These are phyloP conservation scores for Anaeromyces robustus DNA, from an alignment of 192 early-diverging fungal genomes.

Conservation along the genomic window DNA sequence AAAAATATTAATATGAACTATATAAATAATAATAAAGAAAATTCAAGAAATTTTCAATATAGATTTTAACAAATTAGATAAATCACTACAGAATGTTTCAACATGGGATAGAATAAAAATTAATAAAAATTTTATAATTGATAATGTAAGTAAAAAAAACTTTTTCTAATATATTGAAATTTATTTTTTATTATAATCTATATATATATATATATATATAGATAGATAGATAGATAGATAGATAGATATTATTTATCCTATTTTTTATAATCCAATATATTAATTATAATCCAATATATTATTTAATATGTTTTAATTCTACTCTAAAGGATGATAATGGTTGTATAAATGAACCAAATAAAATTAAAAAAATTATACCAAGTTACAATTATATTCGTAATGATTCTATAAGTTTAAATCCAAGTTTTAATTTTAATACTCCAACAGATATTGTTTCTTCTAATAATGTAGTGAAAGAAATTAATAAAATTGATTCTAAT, in stretches of 20 bases:
- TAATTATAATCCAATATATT: too few relatives aligned
- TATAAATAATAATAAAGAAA: background rate
- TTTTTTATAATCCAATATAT: too few relatives aligned
- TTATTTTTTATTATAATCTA: too few relatives aligned
- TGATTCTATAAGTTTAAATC: background rate
- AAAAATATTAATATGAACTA: too few relatives aligned
- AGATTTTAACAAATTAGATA: background rate
- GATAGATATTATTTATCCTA: too few relatives aligned
- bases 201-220: too few relatives aligned
- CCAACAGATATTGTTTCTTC: background rate
- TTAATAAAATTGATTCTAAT: too few relatives aligned
- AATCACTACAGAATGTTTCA: background rate
- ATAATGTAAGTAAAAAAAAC: background rate
- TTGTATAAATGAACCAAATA: background rate
- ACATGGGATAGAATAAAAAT: background rate
- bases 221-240: too few relatives aligned
- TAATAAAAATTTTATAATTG: background rate
- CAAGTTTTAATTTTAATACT: background rate
- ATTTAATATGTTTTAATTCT: too few relatives aligned
- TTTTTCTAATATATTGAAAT: too few relatives aligned
- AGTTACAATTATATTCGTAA: background rate
- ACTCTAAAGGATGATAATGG: background rate
- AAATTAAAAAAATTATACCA: background rate
- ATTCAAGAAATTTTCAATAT: background rate
- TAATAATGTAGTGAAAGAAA: too few relatives aligned